phyloP scores from a whole-genome alignment of 495 filamentous ascomycete species.

The Daldinia vernicosa region DNA sequence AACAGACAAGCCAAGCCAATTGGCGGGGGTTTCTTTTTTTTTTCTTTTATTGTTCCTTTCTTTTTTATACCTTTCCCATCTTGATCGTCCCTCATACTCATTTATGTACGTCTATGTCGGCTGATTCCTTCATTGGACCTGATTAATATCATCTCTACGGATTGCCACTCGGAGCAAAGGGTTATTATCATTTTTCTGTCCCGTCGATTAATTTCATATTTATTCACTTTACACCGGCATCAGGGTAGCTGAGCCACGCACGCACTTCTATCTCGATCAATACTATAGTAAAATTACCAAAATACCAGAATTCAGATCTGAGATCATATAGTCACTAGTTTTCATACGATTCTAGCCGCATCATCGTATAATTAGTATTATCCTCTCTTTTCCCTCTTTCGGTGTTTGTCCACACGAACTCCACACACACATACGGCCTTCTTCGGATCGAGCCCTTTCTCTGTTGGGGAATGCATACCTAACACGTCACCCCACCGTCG shows the following conservation, averaged over 20 bases:
- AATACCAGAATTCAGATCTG: background rate
- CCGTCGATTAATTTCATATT: constrained; percentile 9
- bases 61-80: constrained; percentile 15
- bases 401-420: constrained; percentile 21
- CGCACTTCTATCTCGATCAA: background rate
- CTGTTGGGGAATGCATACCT: constrained; percentile 38
- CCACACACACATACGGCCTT: constrained; percentile 27
- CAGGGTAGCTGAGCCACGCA: background rate
- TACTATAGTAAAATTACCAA: background rate
- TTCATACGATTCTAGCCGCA: constrained; percentile 10
- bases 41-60: background rate
- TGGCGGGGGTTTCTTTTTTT: constrained; percentile 23
- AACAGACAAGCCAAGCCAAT: constrained; percentile 30
- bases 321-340: background rate
- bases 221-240: constrained; percentile 2
- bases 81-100: constrained; percentile 26
- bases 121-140: constrained; percentile 32
- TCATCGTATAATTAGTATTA: constrained; percentile 25
- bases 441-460: constrained; percentile 29
- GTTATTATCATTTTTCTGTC: constrained; percentile 4
- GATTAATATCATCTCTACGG: constrained; percentile 29
- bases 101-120: constrained; percentile 31
- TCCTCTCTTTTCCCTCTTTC: constrained; percentile 5
- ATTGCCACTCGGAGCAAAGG: constrained; percentile 34
- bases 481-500: constrained; percentile 44